Conservation (phyloP, 495 filamentous ascomycete species). For the Chaetomium fimeti region DNA sequence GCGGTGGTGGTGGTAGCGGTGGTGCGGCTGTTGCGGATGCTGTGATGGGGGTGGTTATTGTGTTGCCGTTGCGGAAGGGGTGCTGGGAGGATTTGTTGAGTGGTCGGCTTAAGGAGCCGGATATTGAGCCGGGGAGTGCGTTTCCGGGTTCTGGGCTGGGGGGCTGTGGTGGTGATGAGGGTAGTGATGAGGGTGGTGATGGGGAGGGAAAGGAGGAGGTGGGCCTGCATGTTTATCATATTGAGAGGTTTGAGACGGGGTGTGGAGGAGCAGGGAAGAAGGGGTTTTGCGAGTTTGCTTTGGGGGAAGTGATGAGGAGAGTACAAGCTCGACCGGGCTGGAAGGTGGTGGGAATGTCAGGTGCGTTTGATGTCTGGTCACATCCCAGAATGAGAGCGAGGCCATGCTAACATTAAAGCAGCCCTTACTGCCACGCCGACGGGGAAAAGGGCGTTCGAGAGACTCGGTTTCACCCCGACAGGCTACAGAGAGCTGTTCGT, state of each 20-base stretch:
- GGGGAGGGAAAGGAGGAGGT: slow-evolving; percentile 23
- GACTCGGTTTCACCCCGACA: slow-evolving; percentile 32
- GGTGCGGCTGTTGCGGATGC: background rate
- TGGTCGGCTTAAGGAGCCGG: slow-evolving; percentile 65
- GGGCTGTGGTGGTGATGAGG: background rate
- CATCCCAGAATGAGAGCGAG: background rate
- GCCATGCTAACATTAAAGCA: slow-evolving; percentile 14
- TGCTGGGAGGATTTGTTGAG: slow-evolving; percentile 57
- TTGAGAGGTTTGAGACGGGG: slow-evolving; percentile 30
- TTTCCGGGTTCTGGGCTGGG: slow-evolving; percentile 39
- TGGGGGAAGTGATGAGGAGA: slow-evolving; percentile 27
- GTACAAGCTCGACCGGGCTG: slow-evolving; percentile 20
- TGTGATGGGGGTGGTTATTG: slow-evolving; percentile 30
- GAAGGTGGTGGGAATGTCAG: slow-evolving; percentile 35
- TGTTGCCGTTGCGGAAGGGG: slow-evolving; percentile 24
- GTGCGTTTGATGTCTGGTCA: slow-evolving; percentile 16
- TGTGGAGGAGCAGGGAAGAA: background rate
- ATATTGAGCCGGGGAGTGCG: slow-evolving; percentile 63
- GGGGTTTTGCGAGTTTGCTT: slow-evolving; percentile 29
- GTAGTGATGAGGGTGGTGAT: slow-evolving; percentile 12
- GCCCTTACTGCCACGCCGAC: slow-evolving; percentile 35
- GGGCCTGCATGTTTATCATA: slow-evolving; percentile 39
- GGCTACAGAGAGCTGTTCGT: slow-evolving; percentile 37
- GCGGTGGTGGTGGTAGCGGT: background rate
- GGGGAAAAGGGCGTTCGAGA: slow-evolving; percentile 31